Base-by-base conservation (phyloP, 768 basidiomycete species). In the Fomitopsis serialis region DNA sequence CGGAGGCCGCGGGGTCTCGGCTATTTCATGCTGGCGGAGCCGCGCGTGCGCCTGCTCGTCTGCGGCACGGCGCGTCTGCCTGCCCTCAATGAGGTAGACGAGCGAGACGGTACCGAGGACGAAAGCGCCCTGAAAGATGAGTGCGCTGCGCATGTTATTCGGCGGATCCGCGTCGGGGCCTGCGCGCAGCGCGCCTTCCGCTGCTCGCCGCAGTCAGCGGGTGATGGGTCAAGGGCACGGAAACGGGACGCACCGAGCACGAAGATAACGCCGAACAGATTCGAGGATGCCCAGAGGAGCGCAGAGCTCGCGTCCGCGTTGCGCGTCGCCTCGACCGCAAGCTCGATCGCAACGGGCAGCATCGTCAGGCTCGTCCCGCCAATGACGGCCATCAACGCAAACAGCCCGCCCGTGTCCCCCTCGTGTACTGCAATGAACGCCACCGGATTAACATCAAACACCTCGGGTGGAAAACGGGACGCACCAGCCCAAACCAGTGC, bases 401-500 rank as follows among this genome's bases (percentile, higher is more conserved):
- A 93, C 8, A 92, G 65, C 0, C 73, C 82, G 1, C 66, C 82
- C 0, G 70, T 64, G 58, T 90, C 83, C 57, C 85, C 62, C 5
- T 8, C 9, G 45, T 21, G 45, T 24, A 45, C 45, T 45, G 21
- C 22, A 45, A 42, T 4, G 42, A 15, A n/a, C n/a, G n/a, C n/a
- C n/a, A n/a, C n/a, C n/a, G n/a, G n/a, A n/a, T n/a, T n/a, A n/a
- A 37, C 10, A 37, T 10, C n/a, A 37, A 37, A 37, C 43, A 44
- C 22, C 43, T n/a, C 12, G 21, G 11, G 22, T 11, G 43, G 43
- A 22, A 21, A 11, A 45, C 8, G 22, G 24, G 17, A 45, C 78
- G 24, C 63, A 88, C 89, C 80, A 49, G 84, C 89, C 91, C 89
- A 93, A 27, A 93, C 84, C 17, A 92, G 70, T 5, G 81, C 79